A percentile compares a stretch with the other conserved stretches of the same genome.
Evolutionary conservation across 2,329 filamentous ascomycete species (phyloP).

Genomic region (Dactylellina leptospora): DNA sequence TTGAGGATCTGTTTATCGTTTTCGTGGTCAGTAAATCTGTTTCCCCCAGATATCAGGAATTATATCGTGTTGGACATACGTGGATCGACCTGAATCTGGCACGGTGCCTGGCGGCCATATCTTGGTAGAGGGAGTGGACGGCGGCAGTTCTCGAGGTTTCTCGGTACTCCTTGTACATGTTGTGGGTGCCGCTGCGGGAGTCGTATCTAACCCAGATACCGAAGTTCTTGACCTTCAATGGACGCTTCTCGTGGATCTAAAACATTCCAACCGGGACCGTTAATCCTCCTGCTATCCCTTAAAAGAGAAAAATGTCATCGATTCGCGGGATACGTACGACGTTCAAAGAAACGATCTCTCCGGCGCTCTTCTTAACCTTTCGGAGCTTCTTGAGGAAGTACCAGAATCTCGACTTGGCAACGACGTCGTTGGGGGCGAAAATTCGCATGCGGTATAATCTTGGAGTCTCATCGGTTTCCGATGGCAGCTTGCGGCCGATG

Average conservation of each 20-base stretch:
- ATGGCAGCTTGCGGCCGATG: conserved; percentile 98
- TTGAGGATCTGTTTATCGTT: conserved; percentile 79
- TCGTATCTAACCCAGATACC: conserved; percentile 99
- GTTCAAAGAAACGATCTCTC: conserved; percentile 98
- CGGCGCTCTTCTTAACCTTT: conserved; percentile 99
- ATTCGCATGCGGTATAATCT: conserved; percentile 99
- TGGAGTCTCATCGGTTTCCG: conserved; percentile 94
- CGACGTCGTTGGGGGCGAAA: conserved; percentile 96
- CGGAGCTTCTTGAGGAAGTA: conserved; percentile 99
- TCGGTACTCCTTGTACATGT: conserved; percentile 99
- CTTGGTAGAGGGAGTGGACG: conserved; percentile 96
- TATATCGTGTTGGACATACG: conserved; percentile 69
- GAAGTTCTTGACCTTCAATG: conserved; percentile 99
- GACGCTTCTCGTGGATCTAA: conserved; percentile 98
- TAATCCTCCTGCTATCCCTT: conserved; percentile 13
- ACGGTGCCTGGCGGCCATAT: conserved; percentile 99
- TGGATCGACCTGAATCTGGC: conserved; percentile 98
- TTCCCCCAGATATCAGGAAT: neutral
- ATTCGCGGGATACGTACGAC: conserved; percentile 70
- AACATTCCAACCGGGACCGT: conserved; percentile 12
- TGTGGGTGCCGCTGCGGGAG: conserved; percentile 99
- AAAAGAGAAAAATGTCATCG: neutral
- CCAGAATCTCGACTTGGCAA: conserved; percentile 99
- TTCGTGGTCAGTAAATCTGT: conserved; percentile 6
- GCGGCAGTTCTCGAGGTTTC: conserved; percentile 96